Conservation (phyloP, 2,329 filamentous ascomycete species). For the Botryotinia calthae region DNA sequence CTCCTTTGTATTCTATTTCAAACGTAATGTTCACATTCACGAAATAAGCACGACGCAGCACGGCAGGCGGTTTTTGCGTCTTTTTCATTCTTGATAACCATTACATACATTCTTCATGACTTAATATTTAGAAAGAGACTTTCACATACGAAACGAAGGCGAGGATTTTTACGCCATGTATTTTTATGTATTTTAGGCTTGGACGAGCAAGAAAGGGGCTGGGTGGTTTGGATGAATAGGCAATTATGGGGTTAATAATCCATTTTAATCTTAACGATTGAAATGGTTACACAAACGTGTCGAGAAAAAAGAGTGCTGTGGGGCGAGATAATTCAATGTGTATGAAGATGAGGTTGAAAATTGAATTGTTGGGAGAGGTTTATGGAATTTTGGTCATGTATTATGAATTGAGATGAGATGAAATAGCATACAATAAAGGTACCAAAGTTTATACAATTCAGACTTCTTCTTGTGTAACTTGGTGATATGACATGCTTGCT, state of each 20-base stretch:
- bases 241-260: neutral
- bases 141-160: neutral
- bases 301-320: neutral
- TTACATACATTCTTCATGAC: conserved; percentile 7
- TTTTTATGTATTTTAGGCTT: conserved; percentile 9
- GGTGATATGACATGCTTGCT: neutral
- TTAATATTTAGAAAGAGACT: conserved; percentile 1
- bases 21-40: neutral
- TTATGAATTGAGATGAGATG: neutral
- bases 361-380: neutral
- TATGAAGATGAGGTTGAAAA: neutral
- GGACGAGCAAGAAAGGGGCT: too few species aligned
- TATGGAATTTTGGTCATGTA: neutral
- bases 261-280: neutral
- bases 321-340: neutral
- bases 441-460: neutral
- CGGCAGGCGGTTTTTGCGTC: neutral
- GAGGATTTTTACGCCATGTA: conserved; percentile 1
- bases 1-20: neutral
- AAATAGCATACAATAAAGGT: neutral
- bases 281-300: neutral
- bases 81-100: neutral
- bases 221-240: neutral
- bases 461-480: neutral
- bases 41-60: neutral